Evolutionary conservation across 495 filamentous ascomycete species (phyloP), one percentile per base, ranked within the genome.

Genomic region (Hypoxylon trugodes): DNA sequence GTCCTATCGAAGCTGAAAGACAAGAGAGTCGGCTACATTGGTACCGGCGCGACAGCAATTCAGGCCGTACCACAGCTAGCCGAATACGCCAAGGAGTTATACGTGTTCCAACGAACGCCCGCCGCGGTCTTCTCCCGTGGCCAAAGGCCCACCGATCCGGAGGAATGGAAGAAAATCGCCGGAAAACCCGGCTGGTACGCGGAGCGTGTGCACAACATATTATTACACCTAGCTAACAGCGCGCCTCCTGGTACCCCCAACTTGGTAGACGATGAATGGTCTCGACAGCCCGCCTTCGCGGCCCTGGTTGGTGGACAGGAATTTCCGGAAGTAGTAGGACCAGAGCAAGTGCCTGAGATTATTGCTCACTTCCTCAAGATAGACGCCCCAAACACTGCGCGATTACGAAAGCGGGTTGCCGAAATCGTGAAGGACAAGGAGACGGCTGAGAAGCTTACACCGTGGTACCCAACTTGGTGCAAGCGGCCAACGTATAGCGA

Each of bases 101-200:
- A 81, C 53, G 78, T 86, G 21, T 78, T 85, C 59, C 84, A 86
- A 56, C 82, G 83, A 9, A 86, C 84, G 15, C 82, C 84, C 16
- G 76, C 85, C 0, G 53, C 77, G 0, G 80, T 88, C 3, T 78
- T 76, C 48, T 13, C 18, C 26, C 83, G 84, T 16, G 73, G 74
- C 2, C 77, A 89, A 43, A 70, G 73, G 35, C 52, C 68, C 6
- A 88, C 82, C 0, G 81, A 85, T 36, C 67, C 73, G 0, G 68
- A 77, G 26, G 78, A 76, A 50, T 86, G 75, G 68, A 69, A 66
- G 22, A 73, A 78, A 51, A 77, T 81, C 28, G 69, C 73, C 8
- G 33, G 12, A 35, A 65, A 69, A 43, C 69, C 71, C 15, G 81
- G 75, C 19, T 88, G 78, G 84, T 80, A 80, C 61, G 50, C 58